Evolutionary conservation across 495 filamentous ascomycete species (phyloP).

Genomic region (Talaromyces borbonicus): DNA sequence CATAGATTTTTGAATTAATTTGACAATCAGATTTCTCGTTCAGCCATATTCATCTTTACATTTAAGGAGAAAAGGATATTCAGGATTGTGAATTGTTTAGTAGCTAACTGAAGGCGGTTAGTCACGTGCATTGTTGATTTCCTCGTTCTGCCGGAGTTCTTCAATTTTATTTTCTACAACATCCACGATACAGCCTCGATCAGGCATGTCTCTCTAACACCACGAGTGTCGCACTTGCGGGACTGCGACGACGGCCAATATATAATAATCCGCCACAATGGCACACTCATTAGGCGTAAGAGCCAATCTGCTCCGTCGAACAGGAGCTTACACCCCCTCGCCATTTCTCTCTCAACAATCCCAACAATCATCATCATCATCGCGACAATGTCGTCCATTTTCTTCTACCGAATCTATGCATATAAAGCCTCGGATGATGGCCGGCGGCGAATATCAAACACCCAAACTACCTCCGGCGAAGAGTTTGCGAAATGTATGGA

Average conservation of each 20-base stretch:
- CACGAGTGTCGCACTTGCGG: not conserved
- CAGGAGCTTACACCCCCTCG: not conserved
- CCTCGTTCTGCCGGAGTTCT: not conserved
- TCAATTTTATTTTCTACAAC: too few relatives aligned
- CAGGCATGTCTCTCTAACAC: not conserved
- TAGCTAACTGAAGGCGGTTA: not conserved
- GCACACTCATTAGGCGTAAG: not conserved
- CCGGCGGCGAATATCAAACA: constrained; percentile 14
- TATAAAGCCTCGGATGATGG: constrained; percentile 14
- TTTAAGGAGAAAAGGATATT: too few relatives aligned
- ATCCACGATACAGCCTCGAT: too few relatives aligned
- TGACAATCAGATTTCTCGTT: not conserved
- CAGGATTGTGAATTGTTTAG: too few relatives aligned
- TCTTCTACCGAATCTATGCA: constrained; percentile 23
- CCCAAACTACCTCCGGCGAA: constrained; percentile 23
- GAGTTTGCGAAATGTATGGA: constrained; percentile 30
- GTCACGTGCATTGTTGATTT: too few relatives aligned
- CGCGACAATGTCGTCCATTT: constrained; percentile 29
- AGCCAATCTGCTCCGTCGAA: not conserved
- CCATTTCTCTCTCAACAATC: not conserved
- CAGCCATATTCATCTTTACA: too few relatives aligned
- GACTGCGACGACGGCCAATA: not conserved
- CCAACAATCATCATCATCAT: not conserved
- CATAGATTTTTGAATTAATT: too few relatives aligned
- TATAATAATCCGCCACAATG: not conserved